Evolutionary conservation across 2,329 filamentous ascomycete species (phyloP), one percentile per base, ranked within the genome.

Genomic region (Monilinia vaccinii-corymbosi): DNA sequence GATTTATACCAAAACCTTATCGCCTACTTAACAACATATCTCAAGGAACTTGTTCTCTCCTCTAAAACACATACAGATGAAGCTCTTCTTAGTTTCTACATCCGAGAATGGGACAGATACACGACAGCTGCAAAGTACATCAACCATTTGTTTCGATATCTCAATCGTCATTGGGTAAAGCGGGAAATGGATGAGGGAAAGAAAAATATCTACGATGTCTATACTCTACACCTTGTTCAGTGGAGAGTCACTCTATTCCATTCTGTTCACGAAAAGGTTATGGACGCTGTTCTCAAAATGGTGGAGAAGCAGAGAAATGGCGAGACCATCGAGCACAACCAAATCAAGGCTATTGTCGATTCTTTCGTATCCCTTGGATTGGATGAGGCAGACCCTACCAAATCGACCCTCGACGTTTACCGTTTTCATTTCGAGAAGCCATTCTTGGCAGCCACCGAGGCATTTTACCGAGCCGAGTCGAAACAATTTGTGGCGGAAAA

Each of bases 101-200:
- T 97, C 73, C 85, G 88, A 71, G 92, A 99, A 79, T 99, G 94
- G 94, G 86, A 88, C 66, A 84, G 94, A 63, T 99, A 97, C 76
- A 99, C 94, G 2, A 90, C 89, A 16, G 93, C 94, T 1, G 94
- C 92, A 62, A 96, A 95, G 75, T 99, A 96, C 76, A 94, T 97
- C 73, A 95, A 99, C 75, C 93, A 99, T 72, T 78, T 99, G 9
- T 99, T 99, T 79, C 81, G 88, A 58, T 99, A 99, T 72, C 83
- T 99, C 31, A 99, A 99, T 72, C 85, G 94, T 34, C 94, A 99
- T 75, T 99, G 95, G 94, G 94, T 99, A 2, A 99, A 97, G 80
- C 83, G 94, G 34, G 94, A 99, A 76, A 96, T 99, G 76, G 94
- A 99, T 65, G 94, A 99, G 74, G 94, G 94, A 38, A 97, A 99